Evolutionary conservation across 169 alveolate species (phyloP).

Genomic region (Plasmodium fragile): DNA sequence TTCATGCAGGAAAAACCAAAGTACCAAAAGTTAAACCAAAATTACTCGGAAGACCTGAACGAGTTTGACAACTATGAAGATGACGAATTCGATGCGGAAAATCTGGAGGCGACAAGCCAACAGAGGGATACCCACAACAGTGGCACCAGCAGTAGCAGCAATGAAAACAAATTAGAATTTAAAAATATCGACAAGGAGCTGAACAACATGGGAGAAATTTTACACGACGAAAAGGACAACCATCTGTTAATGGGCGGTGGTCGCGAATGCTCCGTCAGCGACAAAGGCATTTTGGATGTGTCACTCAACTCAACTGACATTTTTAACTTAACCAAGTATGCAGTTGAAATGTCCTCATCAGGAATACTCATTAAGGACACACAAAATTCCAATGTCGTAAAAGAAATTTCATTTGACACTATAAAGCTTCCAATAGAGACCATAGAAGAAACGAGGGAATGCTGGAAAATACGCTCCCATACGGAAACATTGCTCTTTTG

Average conservation of each 20-base stretch:
- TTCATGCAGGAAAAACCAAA: constrained; percentile 40
- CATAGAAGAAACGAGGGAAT: constrained; percentile 73
- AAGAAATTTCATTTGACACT: constrained; percentile 22
- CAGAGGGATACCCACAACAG: background rate
- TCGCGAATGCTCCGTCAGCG: constrained; percentile 50
- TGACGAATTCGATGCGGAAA: constrained; percentile 20
- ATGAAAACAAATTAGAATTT: constrained; percentile 31
- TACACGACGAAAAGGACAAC: constrained; percentile 1
- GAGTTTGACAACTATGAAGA: constrained; percentile 65
- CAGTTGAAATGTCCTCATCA: constrained; percentile 49
- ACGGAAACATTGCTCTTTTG: constrained; percentile 53
- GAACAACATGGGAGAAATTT: constrained; percentile 13
- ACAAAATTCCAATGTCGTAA: constrained; percentile 28
- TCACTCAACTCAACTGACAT: constrained; percentile 52
- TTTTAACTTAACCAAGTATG: constrained; percentile 46
- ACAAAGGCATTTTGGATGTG: constrained; percentile 40
- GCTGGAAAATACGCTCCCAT: constrained; percentile 45
- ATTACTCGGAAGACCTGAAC: constrained; percentile 56
- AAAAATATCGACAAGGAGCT: constrained; percentile 57
- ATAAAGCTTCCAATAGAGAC: constrained; percentile 70
- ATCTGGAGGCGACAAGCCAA: background rate
- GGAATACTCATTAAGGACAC: constrained; percentile 44
- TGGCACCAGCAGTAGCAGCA: background rate
- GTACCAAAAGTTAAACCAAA: constrained; percentile 9
- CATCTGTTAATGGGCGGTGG: constrained; percentile 24